These are phyloP conservation scores for Silene uniflora DNA, from an alignment of 148 eudicot genomes.

Conservation along the genomic window DNA sequence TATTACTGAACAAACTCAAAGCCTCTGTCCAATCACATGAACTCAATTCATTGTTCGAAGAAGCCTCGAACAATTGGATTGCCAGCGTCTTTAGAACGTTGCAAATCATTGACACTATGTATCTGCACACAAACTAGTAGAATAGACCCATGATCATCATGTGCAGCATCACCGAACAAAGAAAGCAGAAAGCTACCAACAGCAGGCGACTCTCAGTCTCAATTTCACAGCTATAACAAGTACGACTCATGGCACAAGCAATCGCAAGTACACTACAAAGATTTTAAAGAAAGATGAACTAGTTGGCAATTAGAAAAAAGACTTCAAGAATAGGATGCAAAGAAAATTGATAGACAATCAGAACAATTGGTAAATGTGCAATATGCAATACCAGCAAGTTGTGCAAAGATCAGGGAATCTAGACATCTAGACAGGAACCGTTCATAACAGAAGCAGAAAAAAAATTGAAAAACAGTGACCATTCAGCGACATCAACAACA, in stretches of 20 bases:
- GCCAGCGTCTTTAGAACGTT: slow-evolving; percentile 45
- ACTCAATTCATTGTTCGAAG: slow-evolving; percentile 34
- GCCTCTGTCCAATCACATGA: slow-evolving; percentile 55
- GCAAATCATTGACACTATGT: slow-evolving; percentile 62
- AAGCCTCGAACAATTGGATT: slow-evolving; percentile 33
- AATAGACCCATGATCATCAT: slow-evolving; percentile 35
- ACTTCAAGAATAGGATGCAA: not conserved
- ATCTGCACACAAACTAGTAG: slow-evolving; percentile 77
- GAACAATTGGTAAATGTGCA: not conserved
- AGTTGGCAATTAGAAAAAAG: not conserved
- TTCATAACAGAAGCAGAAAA: not conserved
- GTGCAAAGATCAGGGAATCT: slow-evolving; percentile 1
- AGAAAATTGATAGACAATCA: not conserved
- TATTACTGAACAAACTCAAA: slow-evolving; percentile 34
- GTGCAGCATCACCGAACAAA: slow-evolving; percentile 1
- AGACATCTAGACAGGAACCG: not conserved
- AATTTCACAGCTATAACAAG: too few species aligned
- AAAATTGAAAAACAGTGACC: not conserved
- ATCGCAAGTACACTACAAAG: not conserved
- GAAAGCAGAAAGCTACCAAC: slow-evolving; percentile 1
- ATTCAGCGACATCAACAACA: not conserved
- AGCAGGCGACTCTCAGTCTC: too few species aligned
- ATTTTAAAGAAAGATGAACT: not conserved
- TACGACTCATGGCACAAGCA: too few species aligned
- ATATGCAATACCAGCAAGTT: not conserved